phyloP scores from a whole-genome alignment of 441 rosid species.

The Adansonia grandidieri region DNA sequence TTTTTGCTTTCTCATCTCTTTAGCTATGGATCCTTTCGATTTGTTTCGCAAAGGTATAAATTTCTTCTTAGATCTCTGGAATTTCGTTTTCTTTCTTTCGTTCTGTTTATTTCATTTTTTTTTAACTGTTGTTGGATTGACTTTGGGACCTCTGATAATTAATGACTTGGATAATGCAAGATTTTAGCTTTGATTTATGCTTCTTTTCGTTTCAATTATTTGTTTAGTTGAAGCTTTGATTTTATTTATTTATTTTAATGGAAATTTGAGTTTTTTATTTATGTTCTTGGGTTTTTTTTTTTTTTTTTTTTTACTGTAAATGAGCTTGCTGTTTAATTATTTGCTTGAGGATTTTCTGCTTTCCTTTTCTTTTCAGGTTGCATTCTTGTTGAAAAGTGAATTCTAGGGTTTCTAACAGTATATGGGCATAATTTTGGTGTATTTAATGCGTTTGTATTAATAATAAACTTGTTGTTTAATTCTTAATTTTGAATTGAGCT shows the following conservation, averaged over 20 bases:
- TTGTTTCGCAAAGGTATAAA: slow-evolving; percentile 69
- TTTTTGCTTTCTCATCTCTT: slow-evolving; percentile 14
- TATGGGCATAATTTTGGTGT: not conserved
- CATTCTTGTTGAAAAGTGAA: slow-evolving; percentile 24
- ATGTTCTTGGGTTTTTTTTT: slow-evolving; percentile 6
- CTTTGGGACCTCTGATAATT: slow-evolving; percentile 36
- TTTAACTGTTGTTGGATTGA: slow-evolving; percentile 21
- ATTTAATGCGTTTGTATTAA: slow-evolving; percentile 17
- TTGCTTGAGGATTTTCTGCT: not conserved
- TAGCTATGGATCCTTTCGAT: slow-evolving; percentile 68
- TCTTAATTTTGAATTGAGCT: slow-evolving; percentile 5
- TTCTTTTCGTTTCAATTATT: slow-evolving; percentile 3
- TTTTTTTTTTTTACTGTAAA: not conserved
- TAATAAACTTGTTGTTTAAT: not conserved
- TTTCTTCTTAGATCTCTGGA: slow-evolving; percentile 14
- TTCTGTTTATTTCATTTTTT: not conserved
- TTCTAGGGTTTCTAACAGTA: slow-evolving; percentile 30
- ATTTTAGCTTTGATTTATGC: slow-evolving; percentile 25
- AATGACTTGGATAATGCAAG: slow-evolving; percentile 23
- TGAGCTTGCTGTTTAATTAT: not conserved
- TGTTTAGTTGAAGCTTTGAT: not conserved
- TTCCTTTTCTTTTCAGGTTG: not conserved
- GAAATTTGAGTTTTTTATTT: slow-evolving; percentile 18
- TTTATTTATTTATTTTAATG: not conserved
- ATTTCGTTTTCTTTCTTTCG: not conserved